phyloP scores from a whole-genome alignment of 148 eudicot species.

The Amaranthus palmeri region DNA sequence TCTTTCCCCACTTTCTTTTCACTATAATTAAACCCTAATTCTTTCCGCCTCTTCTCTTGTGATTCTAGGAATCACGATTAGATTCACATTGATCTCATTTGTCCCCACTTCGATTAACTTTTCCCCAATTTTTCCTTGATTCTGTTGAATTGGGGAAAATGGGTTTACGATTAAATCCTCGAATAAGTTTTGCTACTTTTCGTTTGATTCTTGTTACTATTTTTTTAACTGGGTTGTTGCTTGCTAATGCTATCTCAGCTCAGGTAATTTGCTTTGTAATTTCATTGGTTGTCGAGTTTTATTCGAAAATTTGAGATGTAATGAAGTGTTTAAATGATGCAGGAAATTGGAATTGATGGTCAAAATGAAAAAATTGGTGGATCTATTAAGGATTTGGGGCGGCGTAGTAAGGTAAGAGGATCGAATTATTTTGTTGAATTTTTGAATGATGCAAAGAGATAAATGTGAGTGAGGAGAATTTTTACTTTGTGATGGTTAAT shows the following conservation, averaged over 20 bases:
- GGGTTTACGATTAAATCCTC: slow-evolving; percentile 29
- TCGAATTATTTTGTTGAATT: neutral
- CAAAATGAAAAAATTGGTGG: slow-evolving; percentile 24
- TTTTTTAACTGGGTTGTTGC: slow-evolving; percentile 12
- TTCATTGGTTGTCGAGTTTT: neutral
- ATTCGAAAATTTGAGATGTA: neutral
- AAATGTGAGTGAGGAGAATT: neutral
- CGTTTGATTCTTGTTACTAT: neutral
- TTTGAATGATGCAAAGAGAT: neutral
- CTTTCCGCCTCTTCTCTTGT: neutral
- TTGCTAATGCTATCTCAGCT: slow-evolving; percentile 25
- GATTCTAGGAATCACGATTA: slow-evolving; percentile 11
- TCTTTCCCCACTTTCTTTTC: neutral
- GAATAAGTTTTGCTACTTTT: slow-evolving; percentile 11
- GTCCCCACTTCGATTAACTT: neutral
- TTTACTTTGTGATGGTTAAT: neutral
- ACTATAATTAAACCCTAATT: neutral
- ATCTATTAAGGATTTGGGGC: slow-evolving; percentile 56
- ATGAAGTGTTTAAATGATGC: neutral
- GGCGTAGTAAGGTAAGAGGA: slow-evolving; percentile 60
- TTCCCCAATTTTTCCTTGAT: neutral
- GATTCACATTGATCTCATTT: slow-evolving; percentile 11
- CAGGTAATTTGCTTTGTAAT: slow-evolving; percentile 26
- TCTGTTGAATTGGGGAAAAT: slow-evolving; percentile 9
- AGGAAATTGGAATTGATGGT: slow-evolving; percentile 39